Conservation (phyloP, 1,284 basidiomycete genomes). For the Fomitopsis betulina region DNA sequence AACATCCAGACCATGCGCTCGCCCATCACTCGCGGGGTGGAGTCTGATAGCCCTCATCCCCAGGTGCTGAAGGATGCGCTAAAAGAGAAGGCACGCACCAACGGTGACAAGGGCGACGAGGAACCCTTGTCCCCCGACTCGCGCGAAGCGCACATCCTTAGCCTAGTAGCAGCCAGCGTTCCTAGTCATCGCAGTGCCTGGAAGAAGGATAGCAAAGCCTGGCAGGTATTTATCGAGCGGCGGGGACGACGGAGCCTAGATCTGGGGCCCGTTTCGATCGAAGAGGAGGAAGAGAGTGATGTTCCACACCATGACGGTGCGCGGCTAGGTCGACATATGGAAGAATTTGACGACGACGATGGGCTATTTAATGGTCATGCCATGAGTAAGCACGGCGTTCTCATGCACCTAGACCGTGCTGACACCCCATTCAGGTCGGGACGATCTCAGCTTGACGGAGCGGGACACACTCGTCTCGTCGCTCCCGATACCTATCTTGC, state of each 20-base stretch:
- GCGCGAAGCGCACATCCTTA: conserved; percentile 51
- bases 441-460: conserved; percentile 13
- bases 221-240: conserved; percentile 55
- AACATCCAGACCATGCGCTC: conserved; percentile 39
- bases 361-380: neutral
- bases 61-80: conserved; percentile 11
- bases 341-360: conserved; percentile 10
- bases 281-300: conserved; percentile 38
- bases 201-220: conserved; percentile 58
- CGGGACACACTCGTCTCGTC: conserved; percentile 40
- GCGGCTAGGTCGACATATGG: conserved; percentile 1
- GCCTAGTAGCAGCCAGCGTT: conserved; percentile 59
- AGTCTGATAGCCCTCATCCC: conserved; percentile 16
- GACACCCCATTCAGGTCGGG: neutral
- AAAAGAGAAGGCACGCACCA: neutral
- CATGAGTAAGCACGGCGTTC: neutral
- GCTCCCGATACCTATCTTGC: conserved; percentile 54
- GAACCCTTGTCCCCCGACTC: conserved; percentile 28
- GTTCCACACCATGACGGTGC: conserved; percentile 3
- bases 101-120: conserved; percentile 10
- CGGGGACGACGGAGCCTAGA: conserved; percentile 30
- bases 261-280: conserved; percentile 33
- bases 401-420: neutral
- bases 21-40: conserved; percentile 8
- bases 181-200: conserved; percentile 70